Evolutionary conservation across 768 basidiomycete genomes (phyloP).

Genomic region (Serendipita sp.): DNA sequence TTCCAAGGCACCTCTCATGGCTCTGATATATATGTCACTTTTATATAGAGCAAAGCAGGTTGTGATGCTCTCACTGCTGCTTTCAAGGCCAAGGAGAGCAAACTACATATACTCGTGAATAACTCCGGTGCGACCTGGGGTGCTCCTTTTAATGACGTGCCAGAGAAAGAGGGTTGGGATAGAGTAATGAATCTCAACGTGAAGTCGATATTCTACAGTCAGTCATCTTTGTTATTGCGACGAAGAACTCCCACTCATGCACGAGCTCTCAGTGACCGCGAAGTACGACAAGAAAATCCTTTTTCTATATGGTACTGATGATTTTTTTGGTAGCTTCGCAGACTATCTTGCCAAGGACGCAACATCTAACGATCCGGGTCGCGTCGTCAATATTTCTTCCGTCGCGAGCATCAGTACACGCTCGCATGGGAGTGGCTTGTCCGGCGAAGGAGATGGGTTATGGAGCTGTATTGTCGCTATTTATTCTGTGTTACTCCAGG

Average conservation of each 20-base stretch:
- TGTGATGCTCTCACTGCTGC: slow-evolving; percentile 56
- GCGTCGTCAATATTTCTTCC: slow-evolving; percentile 76
- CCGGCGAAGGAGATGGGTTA: slow-evolving; percentile 42
- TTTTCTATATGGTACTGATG: background rate
- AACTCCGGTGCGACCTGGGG: slow-evolving; percentile 77
- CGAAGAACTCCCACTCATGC: slow-evolving; percentile 1
- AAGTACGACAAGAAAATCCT: slow-evolving; percentile 22
- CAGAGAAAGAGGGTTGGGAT: slow-evolving; percentile 78
- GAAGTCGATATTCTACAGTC: slow-evolving; percentile 71
- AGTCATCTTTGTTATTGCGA: slow-evolving; percentile 16
- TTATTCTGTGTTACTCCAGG: background rate
- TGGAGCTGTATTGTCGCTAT: slow-evolving; percentile 47
- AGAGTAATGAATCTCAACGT: slow-evolving; percentile 71
- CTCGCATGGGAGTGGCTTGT: slow-evolving; percentile 33
- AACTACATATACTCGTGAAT: slow-evolving; percentile 70
- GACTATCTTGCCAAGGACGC: slow-evolving; percentile 52
- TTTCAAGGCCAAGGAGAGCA: slow-evolving; percentile 52
- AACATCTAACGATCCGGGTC: slow-evolving; percentile 45
- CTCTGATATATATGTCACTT: background rate
- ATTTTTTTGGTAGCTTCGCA: slow-evolving; percentile 27
- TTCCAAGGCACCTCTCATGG: background rate
- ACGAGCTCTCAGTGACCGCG: slow-evolving; percentile 30
- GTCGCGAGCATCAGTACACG: slow-evolving; percentile 39
- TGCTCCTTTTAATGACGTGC: slow-evolving; percentile 47
- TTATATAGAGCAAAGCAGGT: slow-evolving; percentile 51